Conservation (phyloP, 176 grass and related monocot species). For the Alloteropsis semialata region DNA sequence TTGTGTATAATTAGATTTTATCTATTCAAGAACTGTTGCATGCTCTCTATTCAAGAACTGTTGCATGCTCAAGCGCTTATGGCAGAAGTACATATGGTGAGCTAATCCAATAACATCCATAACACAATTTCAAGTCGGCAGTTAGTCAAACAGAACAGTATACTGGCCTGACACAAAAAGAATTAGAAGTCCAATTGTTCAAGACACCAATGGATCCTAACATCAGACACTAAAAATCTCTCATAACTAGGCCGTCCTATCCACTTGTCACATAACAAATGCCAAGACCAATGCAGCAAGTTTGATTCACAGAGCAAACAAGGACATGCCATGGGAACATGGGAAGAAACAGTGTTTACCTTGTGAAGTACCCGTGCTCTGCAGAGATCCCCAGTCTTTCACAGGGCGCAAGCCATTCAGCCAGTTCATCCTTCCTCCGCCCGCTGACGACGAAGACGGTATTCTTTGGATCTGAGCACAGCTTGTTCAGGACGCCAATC, state of each 20-base stretch:
- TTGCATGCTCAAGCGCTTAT: not conserved
- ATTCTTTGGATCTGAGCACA: constrained; percentile 43
- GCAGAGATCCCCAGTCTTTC: constrained; percentile 39
- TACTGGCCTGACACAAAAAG: not conserved
- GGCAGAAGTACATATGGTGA: not conserved
- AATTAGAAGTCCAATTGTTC: not conserved
- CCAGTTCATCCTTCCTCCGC: constrained; percentile 41
- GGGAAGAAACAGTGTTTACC: constrained; percentile 18
- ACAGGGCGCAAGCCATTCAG: constrained; percentile 34
- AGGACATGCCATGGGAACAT: not conserved
- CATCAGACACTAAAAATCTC: not conserved
- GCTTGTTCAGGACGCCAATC: constrained; percentile 13
- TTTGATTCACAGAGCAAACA: not conserved
- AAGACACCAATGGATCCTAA: not conserved
- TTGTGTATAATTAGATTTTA: not conserved
- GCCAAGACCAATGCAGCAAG: not conserved
- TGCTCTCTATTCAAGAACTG: not conserved
- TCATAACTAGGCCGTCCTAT: not conserved
- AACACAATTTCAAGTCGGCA: not conserved
- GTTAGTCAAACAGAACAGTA: not conserved
- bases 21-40: constrained; percentile 1
- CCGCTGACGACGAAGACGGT: constrained; percentile 45
- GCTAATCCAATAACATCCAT: not conserved
- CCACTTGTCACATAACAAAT: constrained; percentile 8
- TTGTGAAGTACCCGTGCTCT: constrained; percentile 54